Evolutionary conservation across 345 rosid genomes (phyloP).

Genomic region (Diplotaxis tenuifolia): DNA sequence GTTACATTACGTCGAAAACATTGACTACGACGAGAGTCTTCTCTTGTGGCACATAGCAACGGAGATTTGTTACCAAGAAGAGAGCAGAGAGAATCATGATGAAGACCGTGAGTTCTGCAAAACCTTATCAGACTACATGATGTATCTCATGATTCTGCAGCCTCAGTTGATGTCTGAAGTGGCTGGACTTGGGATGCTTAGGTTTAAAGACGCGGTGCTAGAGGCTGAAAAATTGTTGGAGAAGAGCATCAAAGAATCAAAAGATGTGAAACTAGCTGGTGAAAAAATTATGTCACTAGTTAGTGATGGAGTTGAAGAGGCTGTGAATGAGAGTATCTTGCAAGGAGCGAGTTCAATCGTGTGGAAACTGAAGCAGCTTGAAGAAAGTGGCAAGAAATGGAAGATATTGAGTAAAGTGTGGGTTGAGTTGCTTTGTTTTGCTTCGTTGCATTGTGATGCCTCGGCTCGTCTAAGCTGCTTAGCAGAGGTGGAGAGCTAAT

Average conservation of each 20-base stretch:
- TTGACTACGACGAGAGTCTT: constrained; percentile 36
- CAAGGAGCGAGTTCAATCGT: constrained; percentile 17
- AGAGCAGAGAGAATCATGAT: background rate
- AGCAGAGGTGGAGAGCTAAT: constrained; percentile 49
- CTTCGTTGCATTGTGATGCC: constrained; percentile 1
- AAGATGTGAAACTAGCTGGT: background rate
- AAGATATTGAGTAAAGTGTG: constrained; percentile 10
- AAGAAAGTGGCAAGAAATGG: background rate
- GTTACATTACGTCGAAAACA: background rate
- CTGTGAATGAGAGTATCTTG: constrained; percentile 1
- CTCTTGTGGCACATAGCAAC: constrained; percentile 52
- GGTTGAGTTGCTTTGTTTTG: constrained; percentile 15
- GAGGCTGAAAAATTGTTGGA: constrained; percentile 21
- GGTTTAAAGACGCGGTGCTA: constrained; percentile 28
- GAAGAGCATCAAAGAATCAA: background rate
- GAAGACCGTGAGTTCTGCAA: background rate
- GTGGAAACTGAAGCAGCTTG: background rate
- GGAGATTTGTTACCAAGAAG: constrained; percentile 32
- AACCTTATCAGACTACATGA: constrained; percentile 30
- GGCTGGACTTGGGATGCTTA: background rate
- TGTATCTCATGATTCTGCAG: constrained; percentile 21
- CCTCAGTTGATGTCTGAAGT: background rate
- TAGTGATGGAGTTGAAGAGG: background rate
- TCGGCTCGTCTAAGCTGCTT: constrained; percentile 36
- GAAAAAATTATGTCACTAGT: background rate